Base-by-base conservation (phyloP, 352 stramenopile genomes). In the Aphanomyces astaci region DNA sequence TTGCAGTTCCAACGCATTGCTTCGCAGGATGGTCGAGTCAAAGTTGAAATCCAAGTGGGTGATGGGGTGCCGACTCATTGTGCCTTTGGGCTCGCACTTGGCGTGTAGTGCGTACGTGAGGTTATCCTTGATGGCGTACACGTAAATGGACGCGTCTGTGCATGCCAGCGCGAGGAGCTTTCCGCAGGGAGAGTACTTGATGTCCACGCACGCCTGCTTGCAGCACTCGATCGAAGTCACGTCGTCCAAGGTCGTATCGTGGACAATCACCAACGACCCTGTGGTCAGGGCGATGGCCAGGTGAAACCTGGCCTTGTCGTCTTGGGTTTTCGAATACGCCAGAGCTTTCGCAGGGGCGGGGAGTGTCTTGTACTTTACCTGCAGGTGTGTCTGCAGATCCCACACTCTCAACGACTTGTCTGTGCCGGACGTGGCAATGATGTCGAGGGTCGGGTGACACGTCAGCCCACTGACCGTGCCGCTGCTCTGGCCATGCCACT, bases 121-220 rank as follows among this genome's bases (percentile, higher is more conserved):
- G 22, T 28, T 57, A 24, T 68, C 62, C n/a, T 68, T 27, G 36
- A 68, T 43, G 10, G 43, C 33, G 19, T 45, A 33, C 15, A 98
- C 74, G 74, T 97, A 98, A 28, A 97, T 87, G 57, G 80, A 82
- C 67, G 84, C 86, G 75, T 98, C 92, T 3, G 79, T 72, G 10
- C 78, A 81, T 3, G 78, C 88, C 10, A 97, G 64, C 17, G 87
- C 92, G 19, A 98, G 75, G 32, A 93, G 79, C 40, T 79, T 89
- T 60, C 87, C 71, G 63, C 96, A 85, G 0, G 89, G 88, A 3
- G 87, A 95, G 65, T 96, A 98, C 43, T 90, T 90, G 64, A 95
- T 54, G 59, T 89, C 84, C 2, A 79, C 53, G 31, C 96, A 81
- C 62, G 76, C 88, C 52, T 96, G 76, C 45, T 90, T 88, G 51